phyloP scores from a whole-genome alignment of 345 rosid species.

The Citropsis articulata region DNA sequence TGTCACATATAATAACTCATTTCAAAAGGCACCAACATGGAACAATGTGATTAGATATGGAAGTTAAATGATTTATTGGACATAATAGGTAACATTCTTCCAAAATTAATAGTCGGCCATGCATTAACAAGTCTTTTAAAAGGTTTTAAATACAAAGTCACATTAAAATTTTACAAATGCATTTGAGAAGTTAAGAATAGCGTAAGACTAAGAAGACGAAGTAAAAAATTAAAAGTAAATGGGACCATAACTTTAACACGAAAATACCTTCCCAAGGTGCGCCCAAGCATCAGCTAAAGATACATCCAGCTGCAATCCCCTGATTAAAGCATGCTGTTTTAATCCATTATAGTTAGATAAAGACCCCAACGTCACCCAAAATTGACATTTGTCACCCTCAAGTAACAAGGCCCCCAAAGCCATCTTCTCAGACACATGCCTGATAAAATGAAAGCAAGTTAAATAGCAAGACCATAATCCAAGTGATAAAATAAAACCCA shows the following conservation, averaged over 20 bases:
- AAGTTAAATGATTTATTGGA: background rate
- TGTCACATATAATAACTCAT: background rate
- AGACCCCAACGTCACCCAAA: constrained; percentile 90
- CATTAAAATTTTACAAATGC: background rate
- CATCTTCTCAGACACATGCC: constrained; percentile 92
- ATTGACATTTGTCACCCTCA: constrained; percentile 74
- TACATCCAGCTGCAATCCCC: constrained; percentile 89
- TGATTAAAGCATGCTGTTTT: constrained; percentile 80
- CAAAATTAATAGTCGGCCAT: background rate
- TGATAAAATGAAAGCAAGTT: constrained; percentile 43
- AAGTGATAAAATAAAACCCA: constrained; percentile 20
- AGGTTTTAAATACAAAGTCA: background rate
- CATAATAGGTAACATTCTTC: background rate
- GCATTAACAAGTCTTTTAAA: background rate
- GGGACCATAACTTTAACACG: background rate
- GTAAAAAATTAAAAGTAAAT: background rate
- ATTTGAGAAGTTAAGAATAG: background rate
- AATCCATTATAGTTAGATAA: constrained; percentile 62
- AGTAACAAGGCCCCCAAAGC: constrained; percentile 78
- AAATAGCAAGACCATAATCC: constrained; percentile 12
- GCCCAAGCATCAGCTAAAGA: constrained; percentile 91
- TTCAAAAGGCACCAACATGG: background rate
- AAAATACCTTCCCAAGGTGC: constrained; percentile 78
- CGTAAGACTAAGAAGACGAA: background rate
- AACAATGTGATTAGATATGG: background rate